Evolutionary conservation across 805 yeast species (phyloP).

Genomic region (Lachancea sp.): DNA sequence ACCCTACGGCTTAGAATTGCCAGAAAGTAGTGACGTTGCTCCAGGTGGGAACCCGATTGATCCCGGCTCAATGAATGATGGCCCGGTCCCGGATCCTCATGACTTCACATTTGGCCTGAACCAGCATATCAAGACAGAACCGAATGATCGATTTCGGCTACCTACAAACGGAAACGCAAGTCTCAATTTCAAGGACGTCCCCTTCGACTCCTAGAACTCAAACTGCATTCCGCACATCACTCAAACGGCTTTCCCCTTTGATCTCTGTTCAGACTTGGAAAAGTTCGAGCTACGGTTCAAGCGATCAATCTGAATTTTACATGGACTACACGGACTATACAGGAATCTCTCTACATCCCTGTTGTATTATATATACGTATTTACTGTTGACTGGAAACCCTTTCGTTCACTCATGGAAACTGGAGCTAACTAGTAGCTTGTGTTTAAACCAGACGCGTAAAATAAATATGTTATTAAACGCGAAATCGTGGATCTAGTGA

Average conservation of each 20-base stretch:
- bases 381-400: not conserved
- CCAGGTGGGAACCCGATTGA: not conserved
- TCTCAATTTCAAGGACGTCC: slow-evolving; percentile 5
- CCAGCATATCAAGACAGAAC: slow-evolving; percentile 14
- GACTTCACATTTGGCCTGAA: slow-evolving; percentile 20
- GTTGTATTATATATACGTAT: not conserved
- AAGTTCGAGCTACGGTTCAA: too few species aligned
- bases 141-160: slow-evolving; percentile 7
- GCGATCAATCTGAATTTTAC: too few species aligned
- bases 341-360: not conserved
- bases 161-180: slow-evolving; percentile 4
- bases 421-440: not conserved
- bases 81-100: slow-evolving; percentile 10
- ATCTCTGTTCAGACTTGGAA: too few species aligned
- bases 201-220: not conserved
- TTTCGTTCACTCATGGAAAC: too few species aligned
- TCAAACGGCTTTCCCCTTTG: too few species aligned
- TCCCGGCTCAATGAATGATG: slow-evolving; percentile 9
- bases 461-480: not conserved
- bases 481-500: not conserved
- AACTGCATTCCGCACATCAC: too few species aligned
- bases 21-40: not conserved
- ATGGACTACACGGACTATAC: not conserved
- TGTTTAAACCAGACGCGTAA: not conserved
- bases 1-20: slow-evolving; percentile 1